Evolutionary conservation across 352 stramenopile genomes (phyloP).

Genomic region (Phytophthora brassicae): DNA sequence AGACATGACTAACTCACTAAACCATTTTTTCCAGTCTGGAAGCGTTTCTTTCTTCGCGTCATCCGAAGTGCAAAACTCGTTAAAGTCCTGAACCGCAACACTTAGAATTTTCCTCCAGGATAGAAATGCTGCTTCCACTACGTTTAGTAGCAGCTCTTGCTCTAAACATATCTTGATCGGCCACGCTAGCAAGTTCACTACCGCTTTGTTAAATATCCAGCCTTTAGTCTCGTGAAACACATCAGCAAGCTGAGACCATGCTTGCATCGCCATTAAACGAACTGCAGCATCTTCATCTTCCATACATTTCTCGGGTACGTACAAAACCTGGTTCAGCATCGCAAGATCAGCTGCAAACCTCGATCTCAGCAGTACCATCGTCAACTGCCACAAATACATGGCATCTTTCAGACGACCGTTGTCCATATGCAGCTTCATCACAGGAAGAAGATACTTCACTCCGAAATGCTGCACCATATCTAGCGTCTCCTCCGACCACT

Average conservation of each 20-base stretch:
- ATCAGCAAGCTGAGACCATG: slow-evolving; percentile 47
- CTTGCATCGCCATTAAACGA: slow-evolving; percentile 52
- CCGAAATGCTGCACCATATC: slow-evolving; percentile 40
- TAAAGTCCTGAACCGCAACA: slow-evolving; percentile 56
- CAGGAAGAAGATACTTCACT: slow-evolving; percentile 52
- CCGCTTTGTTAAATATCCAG: slow-evolving; percentile 63
- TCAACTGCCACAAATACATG: slow-evolving; percentile 58
- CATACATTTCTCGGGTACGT: slow-evolving; percentile 58
- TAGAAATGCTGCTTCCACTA: slow-evolving; percentile 50
- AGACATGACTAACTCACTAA: slow-evolving; percentile 46
- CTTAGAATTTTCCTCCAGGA: slow-evolving; percentile 50
- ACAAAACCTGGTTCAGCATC: slow-evolving; percentile 55
- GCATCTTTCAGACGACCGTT: slow-evolving; percentile 43
- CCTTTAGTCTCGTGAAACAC: slow-evolving; percentile 48
- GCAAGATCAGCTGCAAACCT: slow-evolving; percentile 41
- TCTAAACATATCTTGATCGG: slow-evolving; percentile 52
- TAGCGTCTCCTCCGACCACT: slow-evolving; percentile 40
- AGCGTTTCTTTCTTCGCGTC: slow-evolving; percentile 24
- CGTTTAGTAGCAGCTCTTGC: slow-evolving; percentile 47
- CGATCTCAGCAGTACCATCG: slow-evolving; percentile 46
- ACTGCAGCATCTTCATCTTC: slow-evolving; percentile 45
- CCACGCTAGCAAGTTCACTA: slow-evolving; percentile 50
- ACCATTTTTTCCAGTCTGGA: slow-evolving; percentile 62
- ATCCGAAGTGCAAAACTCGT: slow-evolving; percentile 31
- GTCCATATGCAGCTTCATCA: slow-evolving; percentile 59